phyloP scores from a whole-genome alignment of 2,329 filamentous ascomycete genomes.

The Sarocladium strictum region DNA sequence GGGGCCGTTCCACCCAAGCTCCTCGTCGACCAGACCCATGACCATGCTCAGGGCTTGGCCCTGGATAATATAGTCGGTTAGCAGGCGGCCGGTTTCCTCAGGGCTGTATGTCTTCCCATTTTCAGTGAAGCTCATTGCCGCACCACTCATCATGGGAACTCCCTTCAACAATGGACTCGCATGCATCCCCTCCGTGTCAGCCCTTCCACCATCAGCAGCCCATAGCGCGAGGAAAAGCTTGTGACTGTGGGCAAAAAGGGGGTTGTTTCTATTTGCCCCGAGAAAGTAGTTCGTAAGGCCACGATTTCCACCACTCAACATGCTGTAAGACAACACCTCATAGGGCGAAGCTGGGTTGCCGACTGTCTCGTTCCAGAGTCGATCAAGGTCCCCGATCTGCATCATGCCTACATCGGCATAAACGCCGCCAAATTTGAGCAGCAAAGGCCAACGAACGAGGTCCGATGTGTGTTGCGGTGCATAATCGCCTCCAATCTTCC shows the following conservation, averaged over 20 bases:
- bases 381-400: conserved; percentile 50
- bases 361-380: conserved; percentile 44
- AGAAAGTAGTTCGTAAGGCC: conserved; percentile 46
- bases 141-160: conserved; percentile 28
- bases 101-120: conserved; percentile 23
- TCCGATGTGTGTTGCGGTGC: conserved; percentile 50
- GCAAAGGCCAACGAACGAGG: conserved; percentile 49
- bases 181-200: conserved; percentile 45
- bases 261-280: conserved; percentile 29
- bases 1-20: conserved; percentile 48
- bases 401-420: conserved; percentile 53
- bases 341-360: conserved; percentile 37
- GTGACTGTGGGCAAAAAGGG: conserved; percentile 41
- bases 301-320: conserved; percentile 26
- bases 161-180: conserved; percentile 39
- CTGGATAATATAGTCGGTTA: conserved; percentile 53
- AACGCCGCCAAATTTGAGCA: conserved; percentile 51
- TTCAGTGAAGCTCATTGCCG: conserved; percentile 15
- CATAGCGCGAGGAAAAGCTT: conserved; percentile 45
- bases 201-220: conserved; percentile 35
- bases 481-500: conserved; percentile 42
- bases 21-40: conserved; percentile 44
- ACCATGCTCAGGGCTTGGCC: conserved; percentile 46
- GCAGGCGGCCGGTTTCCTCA: conserved; percentile 33
- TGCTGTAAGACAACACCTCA: conserved; percentile 42